A percentile compares a stretch with the other conserved stretches of the same genome.
These are phyloP conservation scores for Lactarius tabidus DNA, from an alignment of 768 basidiomycete genomes.

Conservation along the genomic window DNA sequence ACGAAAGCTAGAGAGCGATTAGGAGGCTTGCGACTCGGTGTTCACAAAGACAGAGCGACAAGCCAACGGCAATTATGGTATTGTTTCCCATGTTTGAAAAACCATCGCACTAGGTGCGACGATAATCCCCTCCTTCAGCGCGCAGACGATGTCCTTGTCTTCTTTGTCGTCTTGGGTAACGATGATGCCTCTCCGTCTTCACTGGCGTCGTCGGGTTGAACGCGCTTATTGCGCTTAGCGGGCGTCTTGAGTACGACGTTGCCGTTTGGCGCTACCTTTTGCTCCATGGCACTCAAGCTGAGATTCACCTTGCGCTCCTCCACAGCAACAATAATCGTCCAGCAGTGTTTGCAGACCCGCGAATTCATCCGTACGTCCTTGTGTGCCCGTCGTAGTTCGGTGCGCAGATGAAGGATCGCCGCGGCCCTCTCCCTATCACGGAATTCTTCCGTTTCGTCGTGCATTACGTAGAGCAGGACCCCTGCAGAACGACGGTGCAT, in stretches of 20 bases:
- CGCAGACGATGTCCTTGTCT: not conserved
- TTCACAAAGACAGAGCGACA: not conserved
- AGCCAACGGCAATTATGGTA: not conserved
- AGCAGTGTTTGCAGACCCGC: conserved; percentile 50
- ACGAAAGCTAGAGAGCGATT: not conserved
- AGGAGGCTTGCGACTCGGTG: not conserved
- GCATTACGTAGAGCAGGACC: conserved; percentile 58
- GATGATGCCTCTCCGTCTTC: conserved; percentile 1
- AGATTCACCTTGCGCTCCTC: conserved; percentile 30
- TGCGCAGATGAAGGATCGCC: conserved; percentile 56
- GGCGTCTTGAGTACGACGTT: conserved; percentile 21
- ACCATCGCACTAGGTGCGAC: not conserved
- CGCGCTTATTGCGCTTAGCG: conserved; percentile 34
- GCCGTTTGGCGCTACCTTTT: conserved; percentile 3
- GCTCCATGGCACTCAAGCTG: conserved; percentile 14
- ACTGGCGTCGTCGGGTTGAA: conserved; percentile 32
- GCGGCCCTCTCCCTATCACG: conserved; percentile 46
- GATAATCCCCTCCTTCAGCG: conserved; percentile 3
- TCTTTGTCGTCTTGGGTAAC: conserved; percentile 2
- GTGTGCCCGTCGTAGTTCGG: conserved; percentile 49
- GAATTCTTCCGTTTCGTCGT: conserved; percentile 32
- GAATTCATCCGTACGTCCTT: conserved; percentile 64
- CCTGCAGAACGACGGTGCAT: conserved; percentile 40
- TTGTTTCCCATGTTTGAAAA: not conserved
- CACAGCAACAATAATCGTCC: conserved; percentile 47